Base-by-base conservation (phyloP, 257 asterid genomes). In the Penstemon davidsonii region DNA sequence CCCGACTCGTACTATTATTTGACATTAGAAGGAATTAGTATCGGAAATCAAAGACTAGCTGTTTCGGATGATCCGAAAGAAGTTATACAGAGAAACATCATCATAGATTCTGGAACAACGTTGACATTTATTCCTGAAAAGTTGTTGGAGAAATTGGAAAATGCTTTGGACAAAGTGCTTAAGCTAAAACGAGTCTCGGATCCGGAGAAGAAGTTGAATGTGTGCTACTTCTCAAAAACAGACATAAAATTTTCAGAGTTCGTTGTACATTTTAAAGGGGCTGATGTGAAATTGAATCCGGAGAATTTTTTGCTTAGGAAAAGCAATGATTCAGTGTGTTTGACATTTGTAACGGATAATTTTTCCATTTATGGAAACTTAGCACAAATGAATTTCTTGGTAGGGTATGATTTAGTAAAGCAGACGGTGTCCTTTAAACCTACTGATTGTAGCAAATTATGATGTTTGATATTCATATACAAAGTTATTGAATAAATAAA, bases 51-150 rank as follows among this genome's bases (percentile, higher is more conserved):
- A 2, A 44, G 11, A 10, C 6, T 79, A 12, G 3, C 18, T 0
- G 7, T 39, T 7, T 2, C 68, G 5, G 19, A 62, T 12, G 69
- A 3, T 13, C 8, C 64, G 10, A 39, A 49, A 42, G 64, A 13
- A 5, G 36, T 53, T 4, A 12, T 15, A 8, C 62, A 37, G 46
- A 79, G 81, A 0, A 80, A 83, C 49, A 77, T 75, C 4, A 60
- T 79, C 53, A 79, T 83, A 5, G 85, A 79, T 50, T 77, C 85
- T 0, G 85, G 85, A 63, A 83, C 83, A 25, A 80, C 80, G 6
- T 39, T 83, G 58, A 83, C 81, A 0, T 13, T 62, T 51, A 46
- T 83, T 5, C 80, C 78, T 0, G 3, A 7, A 2, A 55, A 8
- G 5, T 25, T 80, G 66, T 80, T 74, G 65, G 0, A 47, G 4